phyloP scores from a whole-genome alignment of 768 basidiomycete genomes.

The Gyrodon lividus region DNA sequence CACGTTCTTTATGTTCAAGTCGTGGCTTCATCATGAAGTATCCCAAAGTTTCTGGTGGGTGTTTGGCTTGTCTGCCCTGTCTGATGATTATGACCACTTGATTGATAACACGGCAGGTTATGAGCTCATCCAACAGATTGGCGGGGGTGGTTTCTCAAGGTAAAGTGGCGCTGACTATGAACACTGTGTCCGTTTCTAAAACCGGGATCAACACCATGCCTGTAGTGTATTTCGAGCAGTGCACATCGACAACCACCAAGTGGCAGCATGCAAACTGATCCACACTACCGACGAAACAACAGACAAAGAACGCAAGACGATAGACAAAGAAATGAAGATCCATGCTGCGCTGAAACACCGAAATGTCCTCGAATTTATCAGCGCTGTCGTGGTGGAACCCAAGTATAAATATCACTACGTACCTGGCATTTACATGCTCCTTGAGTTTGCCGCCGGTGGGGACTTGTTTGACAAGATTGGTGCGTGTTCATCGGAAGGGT shows the following conservation, averaged over 20 bases:
- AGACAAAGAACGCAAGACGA: constrained; percentile 67
- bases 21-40: constrained; percentile 27
- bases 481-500: constrained; percentile 36
- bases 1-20: background rate
- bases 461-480: constrained; percentile 99
- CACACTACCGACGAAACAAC: constrained; percentile 60
- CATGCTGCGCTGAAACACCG: constrained; percentile 76
- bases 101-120: constrained; percentile 48
- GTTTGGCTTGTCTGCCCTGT: background rate
- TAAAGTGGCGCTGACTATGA: constrained; percentile 26
- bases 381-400: constrained; percentile 70
- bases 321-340: constrained; percentile 92
- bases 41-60: constrained; percentile 31
- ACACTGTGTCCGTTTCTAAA: background rate
- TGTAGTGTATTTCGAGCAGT: constrained; percentile 82
- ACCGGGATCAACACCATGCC: background rate
- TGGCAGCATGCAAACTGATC: constrained; percentile 89
- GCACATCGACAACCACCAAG: constrained; percentile 57
- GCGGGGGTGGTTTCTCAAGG: constrained; percentile 88
- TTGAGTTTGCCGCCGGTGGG: constrained; percentile 91
- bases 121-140: constrained; percentile 70
- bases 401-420: constrained; percentile 56
- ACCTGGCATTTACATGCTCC: constrained; percentile 87
- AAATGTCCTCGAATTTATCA: constrained; percentile 83
- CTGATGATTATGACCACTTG: background rate